Conservation (phyloP, 192 early-diverging fungal genomes). For the Linnemannia elongata region DNA sequence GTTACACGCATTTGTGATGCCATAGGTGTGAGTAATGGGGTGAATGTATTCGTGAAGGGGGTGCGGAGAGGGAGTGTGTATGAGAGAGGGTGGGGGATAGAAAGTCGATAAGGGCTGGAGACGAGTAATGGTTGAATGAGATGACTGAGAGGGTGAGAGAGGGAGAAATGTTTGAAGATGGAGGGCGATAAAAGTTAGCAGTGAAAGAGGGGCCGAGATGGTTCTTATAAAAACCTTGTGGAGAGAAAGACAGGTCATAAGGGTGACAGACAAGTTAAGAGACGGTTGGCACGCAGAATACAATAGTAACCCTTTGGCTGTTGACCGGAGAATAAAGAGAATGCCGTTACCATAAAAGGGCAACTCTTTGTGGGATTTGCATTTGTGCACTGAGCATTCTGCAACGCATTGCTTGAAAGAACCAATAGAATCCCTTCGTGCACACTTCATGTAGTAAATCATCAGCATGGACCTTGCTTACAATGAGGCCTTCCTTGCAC, state of each 20-base stretch:
- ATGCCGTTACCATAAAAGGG: neutral
- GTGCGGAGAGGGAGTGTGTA: neutral
- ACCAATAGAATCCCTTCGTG: neutral
- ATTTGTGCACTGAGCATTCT: neutral
- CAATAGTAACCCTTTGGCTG: too few species aligned
- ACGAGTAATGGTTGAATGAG: neutral
- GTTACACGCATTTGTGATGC: constrained; percentile 21
- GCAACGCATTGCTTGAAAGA: neutral
- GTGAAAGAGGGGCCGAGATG: neutral
- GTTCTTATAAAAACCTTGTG: too few species aligned
- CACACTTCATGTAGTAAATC: too few species aligned
- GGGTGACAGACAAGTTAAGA: too few species aligned
- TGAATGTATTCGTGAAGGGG: neutral
- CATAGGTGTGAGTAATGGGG: neutral
- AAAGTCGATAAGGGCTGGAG: neutral
- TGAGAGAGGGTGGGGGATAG: neutral
- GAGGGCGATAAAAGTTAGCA: neutral
- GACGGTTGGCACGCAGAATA: too few species aligned
- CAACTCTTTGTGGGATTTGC: neutral
- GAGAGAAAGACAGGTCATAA: too few species aligned
- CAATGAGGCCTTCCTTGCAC: too few species aligned
- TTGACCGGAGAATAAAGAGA: too few species aligned
- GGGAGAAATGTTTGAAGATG: neutral
- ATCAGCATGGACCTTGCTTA: too few species aligned
- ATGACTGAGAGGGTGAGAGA: neutral